A percentile compares a stretch with the other conserved stretches of the same genome.
These are phyloP conservation scores for Quercus tomentella DNA, from an alignment of 331 rosid species.

Conservation along the genomic window DNA sequence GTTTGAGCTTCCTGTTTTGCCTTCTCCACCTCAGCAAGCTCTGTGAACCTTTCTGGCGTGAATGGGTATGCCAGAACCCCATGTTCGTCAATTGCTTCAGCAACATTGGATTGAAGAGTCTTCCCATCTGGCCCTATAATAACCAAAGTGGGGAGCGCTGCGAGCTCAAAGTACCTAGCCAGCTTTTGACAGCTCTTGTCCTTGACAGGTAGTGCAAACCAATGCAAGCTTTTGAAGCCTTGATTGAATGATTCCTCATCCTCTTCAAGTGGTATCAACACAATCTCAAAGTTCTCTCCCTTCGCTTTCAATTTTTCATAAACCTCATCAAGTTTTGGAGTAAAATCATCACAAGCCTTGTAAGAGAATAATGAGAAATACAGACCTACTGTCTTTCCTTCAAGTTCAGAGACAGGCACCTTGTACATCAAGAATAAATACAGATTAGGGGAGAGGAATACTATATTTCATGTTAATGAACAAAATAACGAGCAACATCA, in stretches of 20 bases:
- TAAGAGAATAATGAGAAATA: conserved; percentile 35
- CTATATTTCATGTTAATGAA: neutral
- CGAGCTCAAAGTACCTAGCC: conserved; percentile 43
- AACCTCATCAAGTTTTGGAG: conserved; percentile 41
- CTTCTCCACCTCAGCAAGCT: conserved; percentile 55
- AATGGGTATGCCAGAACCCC: conserved; percentile 65
- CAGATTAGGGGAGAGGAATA: conserved; percentile 7
- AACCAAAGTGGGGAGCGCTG: conserved; percentile 50
- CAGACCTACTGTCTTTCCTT: conserved; percentile 57
- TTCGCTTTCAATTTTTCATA: conserved; percentile 49
- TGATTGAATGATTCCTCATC: conserved; percentile 44
- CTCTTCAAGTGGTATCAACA: conserved; percentile 43
- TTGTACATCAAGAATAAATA: conserved; percentile 7
- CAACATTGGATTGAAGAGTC: conserved; percentile 50
- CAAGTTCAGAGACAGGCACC: conserved; percentile 59
- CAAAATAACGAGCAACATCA: neutral
- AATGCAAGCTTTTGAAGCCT: conserved; percentile 41
- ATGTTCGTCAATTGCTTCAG: conserved; percentile 53
- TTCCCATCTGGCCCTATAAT: conserved; percentile 70
- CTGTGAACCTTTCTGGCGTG: conserved; percentile 58
- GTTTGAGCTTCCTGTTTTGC: conserved; percentile 59
- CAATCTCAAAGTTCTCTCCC: conserved; percentile 64
- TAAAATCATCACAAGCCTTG: conserved; percentile 21
- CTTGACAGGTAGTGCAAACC: conserved; percentile 59
- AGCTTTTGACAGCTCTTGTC: conserved; percentile 49